Percentiles rank a stretch among this genome's conserved stretches.
phyloP scores from a whole-genome alignment of 345 rosid species.

The Stellera chamaejasme region DNA sequence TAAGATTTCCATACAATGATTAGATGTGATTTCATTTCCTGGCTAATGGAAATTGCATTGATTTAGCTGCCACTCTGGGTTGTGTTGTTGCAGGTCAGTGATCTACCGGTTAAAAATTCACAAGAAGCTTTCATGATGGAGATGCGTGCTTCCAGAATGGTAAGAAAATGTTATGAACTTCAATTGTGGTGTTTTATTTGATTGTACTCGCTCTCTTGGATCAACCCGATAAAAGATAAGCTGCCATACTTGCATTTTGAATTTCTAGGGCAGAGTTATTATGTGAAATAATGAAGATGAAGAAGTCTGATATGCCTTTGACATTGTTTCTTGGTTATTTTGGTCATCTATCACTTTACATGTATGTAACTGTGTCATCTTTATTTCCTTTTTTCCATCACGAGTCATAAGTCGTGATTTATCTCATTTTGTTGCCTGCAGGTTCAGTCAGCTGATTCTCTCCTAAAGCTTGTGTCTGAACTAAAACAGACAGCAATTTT shows the following conservation, averaged over 20 bases:
- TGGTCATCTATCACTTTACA: no score
- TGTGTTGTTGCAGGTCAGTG: conserved; percentile 48
- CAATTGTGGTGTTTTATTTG: no score
- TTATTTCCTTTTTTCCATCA: background rate
- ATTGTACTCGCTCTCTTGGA: no score
- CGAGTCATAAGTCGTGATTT: background rate
- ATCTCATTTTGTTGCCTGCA: conserved; percentile 16
- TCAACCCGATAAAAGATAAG: no score
- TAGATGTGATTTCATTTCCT: background rate
- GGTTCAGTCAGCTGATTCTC: conserved; percentile 90
- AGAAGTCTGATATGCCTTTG: background rate
- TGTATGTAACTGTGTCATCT: background rate
- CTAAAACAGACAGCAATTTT: conserved; percentile 87
- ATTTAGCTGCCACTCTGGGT: conserved; percentile 1
- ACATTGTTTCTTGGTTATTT: no score
- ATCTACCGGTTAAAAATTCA: conserved; percentile 66
- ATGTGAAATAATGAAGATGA: background rate
- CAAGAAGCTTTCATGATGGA: conserved; percentile 96
- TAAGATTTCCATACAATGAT: no score
- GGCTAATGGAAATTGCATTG: background rate
- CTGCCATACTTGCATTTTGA: background rate
- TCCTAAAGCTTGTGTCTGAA: conserved; percentile 77
- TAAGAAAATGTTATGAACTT: conserved; percentile 13
- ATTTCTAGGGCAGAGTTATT: background rate
- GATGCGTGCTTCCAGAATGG: conserved; percentile 94